These are phyloP conservation scores for Medicago arabica DNA, from an alignment of 306 rosid species.

Conservation along the genomic window DNA sequence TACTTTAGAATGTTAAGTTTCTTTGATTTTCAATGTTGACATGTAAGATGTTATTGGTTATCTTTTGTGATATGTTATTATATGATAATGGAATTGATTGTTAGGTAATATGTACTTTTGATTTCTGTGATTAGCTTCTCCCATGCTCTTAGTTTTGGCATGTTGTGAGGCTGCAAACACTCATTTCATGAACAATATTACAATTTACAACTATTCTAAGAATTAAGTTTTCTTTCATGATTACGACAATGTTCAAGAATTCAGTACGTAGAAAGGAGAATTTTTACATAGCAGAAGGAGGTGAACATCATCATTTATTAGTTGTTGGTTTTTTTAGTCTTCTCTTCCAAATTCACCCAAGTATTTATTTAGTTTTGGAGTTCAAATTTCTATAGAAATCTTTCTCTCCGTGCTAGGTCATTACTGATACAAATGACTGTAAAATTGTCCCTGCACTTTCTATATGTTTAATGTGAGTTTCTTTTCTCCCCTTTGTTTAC, in stretches of 20 bases:
- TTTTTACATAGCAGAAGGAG: constrained; percentile 15
- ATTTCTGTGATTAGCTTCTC: not conserved
- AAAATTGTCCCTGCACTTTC: constrained; percentile 25
- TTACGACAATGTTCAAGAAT: not conserved
- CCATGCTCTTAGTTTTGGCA: constrained; percentile 1
- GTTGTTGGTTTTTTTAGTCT: constrained; percentile 33
- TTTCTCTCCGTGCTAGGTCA: constrained; percentile 5
- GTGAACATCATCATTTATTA: constrained; percentile 15
- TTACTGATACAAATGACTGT: constrained; percentile 24
- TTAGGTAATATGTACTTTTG: not conserved
- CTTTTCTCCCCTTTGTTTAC: constrained; percentile 39
- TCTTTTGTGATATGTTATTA: not conserved
- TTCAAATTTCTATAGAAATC: constrained; percentile 1
- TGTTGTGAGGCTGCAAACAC: constrained; percentile 18
- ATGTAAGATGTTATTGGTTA: constrained; percentile 17
- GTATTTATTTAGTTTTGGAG: constrained; percentile 15
- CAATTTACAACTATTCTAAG: not conserved
- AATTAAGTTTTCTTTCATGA: not conserved
- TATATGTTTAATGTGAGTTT: constrained; percentile 5
- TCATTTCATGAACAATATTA: constrained; percentile 13
- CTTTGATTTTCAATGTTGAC: not conserved
- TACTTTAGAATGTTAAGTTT: constrained; percentile 26
- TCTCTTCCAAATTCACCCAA: constrained; percentile 17
- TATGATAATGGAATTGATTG: not conserved
- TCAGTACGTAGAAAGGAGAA: constrained; percentile 2